Evolutionary conservation across 208 protist genomes (phyloP).

Genomic region (Trypanosoma vivax): DNA sequence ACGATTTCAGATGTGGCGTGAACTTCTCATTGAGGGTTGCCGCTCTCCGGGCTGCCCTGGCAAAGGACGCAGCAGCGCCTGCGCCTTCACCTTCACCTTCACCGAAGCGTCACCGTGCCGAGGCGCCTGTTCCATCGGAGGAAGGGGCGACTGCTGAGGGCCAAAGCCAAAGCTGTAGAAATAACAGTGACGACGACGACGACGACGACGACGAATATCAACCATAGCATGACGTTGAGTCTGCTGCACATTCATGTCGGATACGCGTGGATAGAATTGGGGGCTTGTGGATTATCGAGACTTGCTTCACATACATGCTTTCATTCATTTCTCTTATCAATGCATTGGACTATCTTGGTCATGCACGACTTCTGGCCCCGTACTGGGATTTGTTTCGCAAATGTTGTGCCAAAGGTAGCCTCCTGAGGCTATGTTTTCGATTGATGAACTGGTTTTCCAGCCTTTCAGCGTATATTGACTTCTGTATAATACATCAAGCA

Average conservation of each 20-base stretch:
- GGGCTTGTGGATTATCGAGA: neutral
- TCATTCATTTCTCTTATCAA: too few species aligned
- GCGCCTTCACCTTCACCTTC: neutral
- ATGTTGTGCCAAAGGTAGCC: too few species aligned
- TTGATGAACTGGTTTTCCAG: too few species aligned
- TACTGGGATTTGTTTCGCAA: too few species aligned
- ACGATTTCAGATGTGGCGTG: constrained; percentile 65
- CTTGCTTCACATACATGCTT: too few species aligned
- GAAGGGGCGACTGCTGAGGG: neutral
- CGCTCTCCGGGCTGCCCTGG: constrained; percentile 28
- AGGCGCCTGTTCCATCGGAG: neutral
- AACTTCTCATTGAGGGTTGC: constrained; percentile 54
- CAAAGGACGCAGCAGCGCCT: neutral
- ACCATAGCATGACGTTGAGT: neutral
- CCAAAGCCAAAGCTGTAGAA: neutral
- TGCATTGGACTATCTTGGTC: too few species aligned
- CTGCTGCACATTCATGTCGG: neutral
- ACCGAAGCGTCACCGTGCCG: constrained; percentile 1
- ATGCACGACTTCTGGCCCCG: too few species aligned
- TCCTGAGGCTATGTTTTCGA: too few species aligned
- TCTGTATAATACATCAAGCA: too few species aligned
- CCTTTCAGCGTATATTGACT: too few species aligned
- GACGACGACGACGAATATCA: constrained; percentile 6
- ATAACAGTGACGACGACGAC: neutral
- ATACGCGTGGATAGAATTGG: neutral